phyloP scores from a whole-genome alignment of 2,329 filamentous ascomycete species.

The Harringtonia aguacate region DNA sequence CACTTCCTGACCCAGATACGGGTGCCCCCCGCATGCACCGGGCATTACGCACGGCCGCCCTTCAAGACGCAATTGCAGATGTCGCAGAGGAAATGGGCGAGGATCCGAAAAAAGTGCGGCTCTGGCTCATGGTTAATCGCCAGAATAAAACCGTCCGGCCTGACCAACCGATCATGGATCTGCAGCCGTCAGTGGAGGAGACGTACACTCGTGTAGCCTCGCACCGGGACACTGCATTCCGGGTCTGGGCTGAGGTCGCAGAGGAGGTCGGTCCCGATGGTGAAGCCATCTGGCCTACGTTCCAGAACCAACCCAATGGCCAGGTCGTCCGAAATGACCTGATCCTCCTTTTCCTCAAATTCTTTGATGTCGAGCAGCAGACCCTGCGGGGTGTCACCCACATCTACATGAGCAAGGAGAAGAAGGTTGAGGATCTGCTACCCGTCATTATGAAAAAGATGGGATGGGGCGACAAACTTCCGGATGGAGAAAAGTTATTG shows the following conservation, averaged over 20 bases:
- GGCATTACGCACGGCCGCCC: slow-evolving; percentile 61
- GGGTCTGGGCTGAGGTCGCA: slow-evolving; percentile 78
- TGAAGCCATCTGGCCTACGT: slow-evolving; percentile 60
- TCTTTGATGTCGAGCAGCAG: slow-evolving; percentile 74
- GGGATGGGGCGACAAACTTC: slow-evolving; percentile 71
- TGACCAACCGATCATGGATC: slow-evolving; percentile 73
- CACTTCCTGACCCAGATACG: slow-evolving; percentile 42
- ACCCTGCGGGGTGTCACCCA: slow-evolving; percentile 67
- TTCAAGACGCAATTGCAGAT: slow-evolving; percentile 61
- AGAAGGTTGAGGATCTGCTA: slow-evolving; percentile 77
- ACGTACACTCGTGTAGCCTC: slow-evolving; percentile 40
- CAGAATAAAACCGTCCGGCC: slow-evolving; percentile 95
- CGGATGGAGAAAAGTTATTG: slow-evolving; percentile 47
- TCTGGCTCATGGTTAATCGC: slow-evolving; percentile 97
- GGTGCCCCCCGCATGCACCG: slow-evolving; percentile 64
- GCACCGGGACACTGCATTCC: slow-evolving; percentile 60
- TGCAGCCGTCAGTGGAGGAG: slow-evolving; percentile 69
- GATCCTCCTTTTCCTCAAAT: slow-evolving; percentile 84
- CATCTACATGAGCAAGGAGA: slow-evolving; percentile 77
- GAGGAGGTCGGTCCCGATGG: slow-evolving; percentile 57
- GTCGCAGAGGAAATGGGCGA: slow-evolving; percentile 61
- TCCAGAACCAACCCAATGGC: slow-evolving; percentile 44
- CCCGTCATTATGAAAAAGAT: slow-evolving; percentile 70
- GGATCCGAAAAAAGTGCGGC: slow-evolving; percentile 59
- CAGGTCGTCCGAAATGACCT: slow-evolving; percentile 47